These are phyloP conservation scores for Lentinula sp. DNA, from an alignment of 768 basidiomycete genomes.

Conservation along the genomic window DNA sequence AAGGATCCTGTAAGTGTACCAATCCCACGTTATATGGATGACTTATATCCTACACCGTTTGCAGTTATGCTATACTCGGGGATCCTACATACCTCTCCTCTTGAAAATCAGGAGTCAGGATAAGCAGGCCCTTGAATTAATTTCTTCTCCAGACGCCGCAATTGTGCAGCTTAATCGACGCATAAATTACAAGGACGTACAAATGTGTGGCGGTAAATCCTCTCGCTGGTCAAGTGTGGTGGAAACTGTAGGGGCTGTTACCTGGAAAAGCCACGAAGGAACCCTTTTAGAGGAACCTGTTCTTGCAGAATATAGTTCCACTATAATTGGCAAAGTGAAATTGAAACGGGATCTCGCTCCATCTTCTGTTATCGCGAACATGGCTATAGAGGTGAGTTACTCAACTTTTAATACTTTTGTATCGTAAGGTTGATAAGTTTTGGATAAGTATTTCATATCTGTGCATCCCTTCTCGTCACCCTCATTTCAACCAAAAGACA, in stretches of 20 bases:
- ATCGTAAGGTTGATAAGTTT: background rate
- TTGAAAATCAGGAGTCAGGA: slow-evolving; percentile 4
- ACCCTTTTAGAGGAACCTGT: background rate
- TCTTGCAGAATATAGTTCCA: background rate
- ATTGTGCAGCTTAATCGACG: slow-evolving; percentile 3
- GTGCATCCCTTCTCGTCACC: slow-evolving; percentile 1
- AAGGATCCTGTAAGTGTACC: background rate
- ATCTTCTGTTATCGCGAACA: slow-evolving; percentile 1
- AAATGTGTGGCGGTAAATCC: slow-evolving; percentile 3
- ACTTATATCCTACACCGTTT: background rate
- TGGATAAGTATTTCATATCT: background rate
- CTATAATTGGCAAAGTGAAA: background rate
- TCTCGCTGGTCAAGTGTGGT: slow-evolving; percentile 4
- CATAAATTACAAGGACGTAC: slow-evolving; percentile 5
- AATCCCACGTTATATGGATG: no score
- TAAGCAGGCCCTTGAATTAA: slow-evolving; percentile 9
- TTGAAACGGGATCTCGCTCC: background rate
- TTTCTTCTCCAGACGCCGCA: slow-evolving; percentile 5
- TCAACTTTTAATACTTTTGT: background rate
- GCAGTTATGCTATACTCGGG: slow-evolving; percentile 11
- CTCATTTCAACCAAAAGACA: background rate
- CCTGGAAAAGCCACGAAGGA: background rate
- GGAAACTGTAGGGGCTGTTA: background rate
- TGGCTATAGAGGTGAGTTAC: slow-evolving; percentile 1
- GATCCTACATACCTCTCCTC: slow-evolving; percentile 8